Conservation (phyloP, 2,329 filamentous ascomycete genomes). For the Aspergillus brunneoviolaceus region DNA sequence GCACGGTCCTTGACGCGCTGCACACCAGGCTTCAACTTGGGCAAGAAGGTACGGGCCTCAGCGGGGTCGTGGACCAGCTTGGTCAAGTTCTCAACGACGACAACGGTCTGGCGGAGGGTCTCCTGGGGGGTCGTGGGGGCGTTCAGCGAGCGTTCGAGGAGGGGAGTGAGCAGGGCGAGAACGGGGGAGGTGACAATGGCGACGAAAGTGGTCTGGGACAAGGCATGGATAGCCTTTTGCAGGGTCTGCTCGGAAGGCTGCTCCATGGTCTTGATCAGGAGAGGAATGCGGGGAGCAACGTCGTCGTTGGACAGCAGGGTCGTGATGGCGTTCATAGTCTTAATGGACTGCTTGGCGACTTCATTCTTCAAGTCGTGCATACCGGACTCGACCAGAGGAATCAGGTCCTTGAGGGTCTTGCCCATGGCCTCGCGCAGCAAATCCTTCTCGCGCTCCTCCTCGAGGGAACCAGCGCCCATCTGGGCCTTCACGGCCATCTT, state of each 20-base stretch:
- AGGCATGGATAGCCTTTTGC: constrained; percentile 93
- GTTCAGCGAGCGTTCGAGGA: constrained; percentile 91
- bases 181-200: constrained; percentile 94
- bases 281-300: constrained; percentile 84
- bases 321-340: constrained; percentile 88
- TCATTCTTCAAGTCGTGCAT: constrained; percentile 97
- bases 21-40: constrained; percentile 90
- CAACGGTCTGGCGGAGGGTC: constrained; percentile 89
- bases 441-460: constrained; percentile 85
- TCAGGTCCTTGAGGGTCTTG: constrained; percentile 71
- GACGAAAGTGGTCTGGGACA: constrained; percentile 98
- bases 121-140: constrained; percentile 88
- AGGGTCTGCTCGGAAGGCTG: constrained; percentile 84
- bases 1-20: constrained; percentile 84
- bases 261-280: constrained; percentile 93
- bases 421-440: constrained; percentile 89
- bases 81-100: constrained; percentile 96
- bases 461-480: constrained; percentile 77
- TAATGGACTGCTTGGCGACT: constrained; percentile 77
- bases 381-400: constrained; percentile 84
- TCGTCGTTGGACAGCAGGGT: constrained; percentile 94
- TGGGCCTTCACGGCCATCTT: constrained; percentile 95
- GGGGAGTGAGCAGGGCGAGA: constrained; percentile 86
- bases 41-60: constrained; percentile 91
- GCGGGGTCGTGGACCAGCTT: constrained; percentile 96